phyloP scores from a whole-genome alignment of 73 alveolate genomes.

The Paramecium tetraurelia region DNA sequence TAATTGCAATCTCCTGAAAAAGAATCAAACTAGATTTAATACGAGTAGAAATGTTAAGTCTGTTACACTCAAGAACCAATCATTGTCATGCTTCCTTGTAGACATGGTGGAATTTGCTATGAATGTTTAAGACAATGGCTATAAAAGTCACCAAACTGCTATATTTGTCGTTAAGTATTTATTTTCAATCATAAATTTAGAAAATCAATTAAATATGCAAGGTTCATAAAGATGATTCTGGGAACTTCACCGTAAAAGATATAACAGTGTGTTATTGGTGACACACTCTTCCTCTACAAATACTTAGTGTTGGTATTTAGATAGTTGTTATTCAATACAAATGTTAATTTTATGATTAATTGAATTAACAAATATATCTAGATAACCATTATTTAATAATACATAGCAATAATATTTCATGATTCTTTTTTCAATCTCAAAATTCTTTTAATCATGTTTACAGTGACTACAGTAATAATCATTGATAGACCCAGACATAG shows the following conservation, averaged over 20 bases:
- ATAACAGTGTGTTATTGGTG: background rate
- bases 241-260: background rate
- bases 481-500: background rate
- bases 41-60: background rate
- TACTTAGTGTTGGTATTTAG: background rate
- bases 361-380: background rate
- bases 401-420: background rate
- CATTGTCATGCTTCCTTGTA: background rate
- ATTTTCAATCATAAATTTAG: background rate
- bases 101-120: background rate
- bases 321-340: background rate
- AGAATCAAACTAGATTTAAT: background rate
- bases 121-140: background rate
- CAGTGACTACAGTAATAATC: background rate
- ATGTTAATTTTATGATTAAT: background rate
- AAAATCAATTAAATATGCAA: background rate
- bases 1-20: background rate
- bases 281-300: background rate
- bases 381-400: background rate
- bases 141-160: background rate
- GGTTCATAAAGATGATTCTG: background rate
- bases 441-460: background rate
- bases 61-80: background rate
- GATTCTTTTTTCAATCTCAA: background rate
- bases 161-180: background rate